These are phyloP conservation scores for Gossypium australe DNA, from an alignment of 345 rosid genomes.

Conservation along the genomic window DNA sequence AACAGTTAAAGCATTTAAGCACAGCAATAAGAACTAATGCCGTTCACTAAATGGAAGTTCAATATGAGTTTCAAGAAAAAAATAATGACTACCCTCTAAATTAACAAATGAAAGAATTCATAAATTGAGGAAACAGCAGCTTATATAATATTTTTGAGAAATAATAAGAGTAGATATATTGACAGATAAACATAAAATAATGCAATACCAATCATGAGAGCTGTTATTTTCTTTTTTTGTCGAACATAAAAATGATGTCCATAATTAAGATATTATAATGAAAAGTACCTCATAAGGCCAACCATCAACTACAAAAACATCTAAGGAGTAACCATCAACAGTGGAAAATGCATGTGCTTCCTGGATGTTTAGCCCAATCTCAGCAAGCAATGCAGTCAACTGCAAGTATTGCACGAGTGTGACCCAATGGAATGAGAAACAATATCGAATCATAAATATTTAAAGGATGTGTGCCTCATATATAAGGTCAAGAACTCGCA, in stretches of 20 bases:
- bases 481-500: background rate
- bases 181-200: slow-evolving; percentile 1
- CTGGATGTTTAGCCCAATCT: slow-evolving; percentile 90
- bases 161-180: background rate
- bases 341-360: slow-evolving; percentile 99
- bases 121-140: background rate
- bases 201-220: background rate
- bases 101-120: background rate
- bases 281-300: slow-evolving; percentile 94
- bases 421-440: slow-evolving; percentile 5
- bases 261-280: background rate
- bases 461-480: background rate
- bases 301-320: slow-evolving; percentile 98
- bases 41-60: background rate
- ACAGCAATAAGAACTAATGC: background rate
- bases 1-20: background rate
- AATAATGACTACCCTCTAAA: background rate
- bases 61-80: background rate
- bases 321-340: slow-evolving; percentile 84
- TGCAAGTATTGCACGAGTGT: slow-evolving; percentile 36
- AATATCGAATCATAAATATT: background rate
- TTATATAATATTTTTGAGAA: background rate
- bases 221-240: background rate
- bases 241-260: background rate
- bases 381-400: slow-evolving; percentile 86